These are phyloP conservation scores for Melanomma pulvis-pyrius DNA, from an alignment of 495 filamentous ascomycete species.

Conservation along the genomic window DNA sequence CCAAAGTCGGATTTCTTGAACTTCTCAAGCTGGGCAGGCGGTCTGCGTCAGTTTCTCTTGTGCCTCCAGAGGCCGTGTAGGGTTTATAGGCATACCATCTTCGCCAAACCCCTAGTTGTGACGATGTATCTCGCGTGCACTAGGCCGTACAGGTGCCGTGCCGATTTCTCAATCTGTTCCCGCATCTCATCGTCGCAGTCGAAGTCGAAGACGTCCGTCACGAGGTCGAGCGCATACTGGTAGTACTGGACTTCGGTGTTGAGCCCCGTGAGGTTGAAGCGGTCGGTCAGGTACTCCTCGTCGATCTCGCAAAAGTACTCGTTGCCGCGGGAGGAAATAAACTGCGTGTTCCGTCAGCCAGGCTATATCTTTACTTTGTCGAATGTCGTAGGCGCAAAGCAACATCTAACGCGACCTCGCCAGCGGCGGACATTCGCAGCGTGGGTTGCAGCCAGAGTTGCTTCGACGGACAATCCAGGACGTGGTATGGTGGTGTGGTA, in stretches of 20 bases:
- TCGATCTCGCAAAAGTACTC: constrained; percentile 99
- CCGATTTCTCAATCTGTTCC: constrained; percentile 97
- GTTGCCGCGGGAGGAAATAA: constrained; percentile 95
- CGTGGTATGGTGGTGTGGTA: not conserved
- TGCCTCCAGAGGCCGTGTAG: no score
- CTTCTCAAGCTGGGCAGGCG: constrained; percentile 76
- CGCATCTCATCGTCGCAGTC: constrained; percentile 98
- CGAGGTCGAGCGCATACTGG: constrained; percentile 96
- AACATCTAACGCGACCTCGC: not conserved
- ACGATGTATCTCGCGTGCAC: constrained; percentile 98
- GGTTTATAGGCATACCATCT: constrained; percentile 72
- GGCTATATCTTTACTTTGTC: not conserved
- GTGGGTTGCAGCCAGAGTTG: no score
- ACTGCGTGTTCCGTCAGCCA: constrained; percentile 55
- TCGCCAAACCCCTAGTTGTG: constrained; percentile 87
- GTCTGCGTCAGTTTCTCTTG: constrained; percentile 6
- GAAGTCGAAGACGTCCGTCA: constrained; percentile 99
- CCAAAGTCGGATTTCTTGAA: constrained; percentile 98
- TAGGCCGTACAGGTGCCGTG: constrained; percentile 91
- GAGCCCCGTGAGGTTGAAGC: constrained; percentile 96
- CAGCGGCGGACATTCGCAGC: not conserved
- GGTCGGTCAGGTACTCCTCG: constrained; percentile 96
- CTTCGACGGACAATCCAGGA: no score
- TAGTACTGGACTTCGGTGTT: constrained; percentile 99
- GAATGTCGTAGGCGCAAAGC: not conserved